Conservation (phyloP, 169 alveolate genomes). For the Plasmodium chabaudi region DNA sequence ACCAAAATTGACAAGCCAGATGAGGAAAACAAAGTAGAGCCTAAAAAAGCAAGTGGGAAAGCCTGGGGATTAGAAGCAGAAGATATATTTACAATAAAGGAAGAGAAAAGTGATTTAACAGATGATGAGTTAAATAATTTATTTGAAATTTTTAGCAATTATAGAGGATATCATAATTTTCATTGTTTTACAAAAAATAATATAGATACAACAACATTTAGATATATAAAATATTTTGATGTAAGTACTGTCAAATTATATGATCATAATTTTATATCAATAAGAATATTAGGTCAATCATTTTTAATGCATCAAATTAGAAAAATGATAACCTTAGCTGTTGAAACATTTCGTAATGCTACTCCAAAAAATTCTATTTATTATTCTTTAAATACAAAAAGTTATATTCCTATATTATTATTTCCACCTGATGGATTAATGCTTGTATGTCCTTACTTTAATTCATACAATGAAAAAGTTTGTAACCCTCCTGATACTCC, state of each 20-base stretch:
- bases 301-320: slow-evolving; percentile 88
- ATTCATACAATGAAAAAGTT: slow-evolving; percentile 46
- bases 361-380: slow-evolving; percentile 84
- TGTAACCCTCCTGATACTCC: slow-evolving; percentile 48
- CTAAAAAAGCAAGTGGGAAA: background rate
- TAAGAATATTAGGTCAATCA: slow-evolving; percentile 87
- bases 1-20: background rate
- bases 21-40: background rate
- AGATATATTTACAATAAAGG: slow-evolving; percentile 33
- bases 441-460: slow-evolving; percentile 70
- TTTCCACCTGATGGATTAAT: slow-evolving; percentile 86
- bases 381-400: slow-evolving; percentile 76
- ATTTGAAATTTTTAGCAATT: slow-evolving; percentile 78
- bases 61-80: background rate
- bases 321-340: slow-evolving; percentile 86
- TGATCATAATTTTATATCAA: slow-evolving; percentile 74
- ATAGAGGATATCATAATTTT: slow-evolving; percentile 87
- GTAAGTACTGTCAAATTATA: slow-evolving; percentile 55
- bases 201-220: slow-evolving; percentile 80
- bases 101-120: slow-evolving; percentile 70
- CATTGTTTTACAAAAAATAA: slow-evolving; percentile 84
- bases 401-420: slow-evolving; percentile 66
- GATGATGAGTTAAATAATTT: slow-evolving; percentile 80
- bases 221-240: slow-evolving; percentile 84
- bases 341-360: slow-evolving; percentile 84